These are phyloP conservation scores for Ganoderma resinaceum DNA, from an alignment of 1,284 basidiomycete species.

Conservation along the genomic window DNA sequence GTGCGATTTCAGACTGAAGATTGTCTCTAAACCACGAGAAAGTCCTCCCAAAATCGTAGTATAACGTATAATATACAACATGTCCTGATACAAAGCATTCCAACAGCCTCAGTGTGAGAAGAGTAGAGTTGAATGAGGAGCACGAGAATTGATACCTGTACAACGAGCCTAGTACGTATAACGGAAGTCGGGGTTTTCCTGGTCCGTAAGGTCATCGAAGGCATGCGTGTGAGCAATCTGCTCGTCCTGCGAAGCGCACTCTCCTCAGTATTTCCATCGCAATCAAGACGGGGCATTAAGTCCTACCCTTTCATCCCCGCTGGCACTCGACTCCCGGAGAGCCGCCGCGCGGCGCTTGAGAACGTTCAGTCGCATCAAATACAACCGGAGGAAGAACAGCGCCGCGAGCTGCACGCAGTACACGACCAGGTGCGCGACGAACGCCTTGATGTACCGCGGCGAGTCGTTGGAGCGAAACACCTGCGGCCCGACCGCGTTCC, in stretches of 20 bases:
- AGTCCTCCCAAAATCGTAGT: conserved; percentile 5
- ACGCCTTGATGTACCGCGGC: conserved; percentile 57
- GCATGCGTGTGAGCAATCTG: conserved; percentile 50
- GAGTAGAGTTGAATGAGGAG: neutral
- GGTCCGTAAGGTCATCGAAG: conserved; percentile 57
- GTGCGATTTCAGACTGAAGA: too few species aligned
- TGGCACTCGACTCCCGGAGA: conserved; percentile 35
- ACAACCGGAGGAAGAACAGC: conserved; percentile 50
- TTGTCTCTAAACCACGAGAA: too few species aligned
- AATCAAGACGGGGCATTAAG: neutral
- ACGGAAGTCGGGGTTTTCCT: conserved; percentile 52
- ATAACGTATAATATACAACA: neutral
- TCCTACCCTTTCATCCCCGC: conserved; percentile 37
- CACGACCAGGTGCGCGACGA: conserved; percentile 55
- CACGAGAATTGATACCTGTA: neutral
- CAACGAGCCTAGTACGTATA: conserved; percentile 33
- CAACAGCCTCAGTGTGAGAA: neutral
- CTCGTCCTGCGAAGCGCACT: conserved; percentile 38
- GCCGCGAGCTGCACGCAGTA: conserved; percentile 54
- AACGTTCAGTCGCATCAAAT: conserved; percentile 47
- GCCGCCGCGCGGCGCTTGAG: conserved; percentile 50
- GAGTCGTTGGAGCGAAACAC: conserved; percentile 55
- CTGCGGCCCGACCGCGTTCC: conserved; percentile 58
- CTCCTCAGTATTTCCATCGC: neutral
- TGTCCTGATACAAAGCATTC: too few species aligned